phyloP scores from a whole-genome alignment of 805 yeast genomes.

The Kazachstania kunashirensis region DNA sequence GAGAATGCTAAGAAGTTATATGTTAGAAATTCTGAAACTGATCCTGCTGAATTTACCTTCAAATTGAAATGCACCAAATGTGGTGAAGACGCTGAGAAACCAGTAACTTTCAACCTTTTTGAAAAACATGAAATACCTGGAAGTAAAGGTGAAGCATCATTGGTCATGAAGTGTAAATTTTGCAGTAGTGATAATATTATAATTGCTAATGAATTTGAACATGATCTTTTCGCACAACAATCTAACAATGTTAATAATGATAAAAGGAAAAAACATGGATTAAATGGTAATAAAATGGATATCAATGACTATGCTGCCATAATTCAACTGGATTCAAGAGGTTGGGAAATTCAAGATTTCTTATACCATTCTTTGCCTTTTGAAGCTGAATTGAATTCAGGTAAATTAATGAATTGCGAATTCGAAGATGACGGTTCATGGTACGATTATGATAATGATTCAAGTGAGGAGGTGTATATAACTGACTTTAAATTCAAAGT shows the following conservation, averaged over 20 bases:
- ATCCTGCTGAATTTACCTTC: conserved; percentile 71
- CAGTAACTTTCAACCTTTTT: conserved; percentile 54
- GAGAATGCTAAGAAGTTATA: conserved; percentile 45
- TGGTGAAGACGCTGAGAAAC: conserved; percentile 65
- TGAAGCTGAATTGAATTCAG: conserved; percentile 16
- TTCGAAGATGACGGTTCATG: conserved; percentile 74
- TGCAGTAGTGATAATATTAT: conserved; percentile 37
- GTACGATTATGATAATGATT: conserved; percentile 90
- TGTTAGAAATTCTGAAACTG: conserved; percentile 49
- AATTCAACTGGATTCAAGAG: conserved; percentile 75
- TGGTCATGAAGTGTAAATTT: conserved; percentile 63
- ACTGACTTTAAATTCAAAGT: conserved; percentile 66
- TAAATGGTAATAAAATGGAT: conserved; percentile 12
- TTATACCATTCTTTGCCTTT: conserved; percentile 38
- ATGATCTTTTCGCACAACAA: conserved; percentile 17
- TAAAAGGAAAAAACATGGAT: conserved; percentile 23
- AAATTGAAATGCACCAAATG: conserved; percentile 68
- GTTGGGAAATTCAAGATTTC: conserved; percentile 63
- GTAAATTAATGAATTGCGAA: conserved; percentile 20
- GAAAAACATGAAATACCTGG: conserved; percentile 59
- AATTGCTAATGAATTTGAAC: conserved; percentile 17
- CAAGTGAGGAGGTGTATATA: conserved; percentile 69
- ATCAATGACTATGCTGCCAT: conserved; percentile 29
- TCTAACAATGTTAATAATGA: conserved; percentile 10
- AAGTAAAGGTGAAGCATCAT: conserved; percentile 75